Percentiles rank a stretch among this genome's conserved stretches.
Evolutionary conservation across 208 protist genomes (phyloP).

Genomic region (Balamuthia mandrillaris): DNA sequence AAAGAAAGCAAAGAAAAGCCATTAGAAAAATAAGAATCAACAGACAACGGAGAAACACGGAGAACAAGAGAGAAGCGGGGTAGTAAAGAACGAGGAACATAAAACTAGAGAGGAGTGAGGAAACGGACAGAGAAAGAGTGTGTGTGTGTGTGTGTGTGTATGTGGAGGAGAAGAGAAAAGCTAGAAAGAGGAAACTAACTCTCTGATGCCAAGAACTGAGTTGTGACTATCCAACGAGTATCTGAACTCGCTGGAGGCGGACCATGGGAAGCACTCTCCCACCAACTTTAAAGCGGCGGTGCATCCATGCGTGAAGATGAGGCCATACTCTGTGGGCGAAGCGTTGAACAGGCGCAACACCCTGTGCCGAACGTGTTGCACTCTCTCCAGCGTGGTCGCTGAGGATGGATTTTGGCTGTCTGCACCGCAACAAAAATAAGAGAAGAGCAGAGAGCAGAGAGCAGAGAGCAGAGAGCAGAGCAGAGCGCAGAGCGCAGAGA

Average conservation of each 20-base stretch:
- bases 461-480: neutral
- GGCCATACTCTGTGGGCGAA: constrained; percentile 60
- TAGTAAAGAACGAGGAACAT: neutral
- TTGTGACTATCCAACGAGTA: constrained; percentile 71
- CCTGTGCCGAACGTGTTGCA: constrained; percentile 43
- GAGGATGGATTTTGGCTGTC: constrained; percentile 46
- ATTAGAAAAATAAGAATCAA: too few species aligned
- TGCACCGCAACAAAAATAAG: neutral
- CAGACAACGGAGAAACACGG: too few species aligned
- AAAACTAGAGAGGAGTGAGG: neutral
- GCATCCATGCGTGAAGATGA: constrained; percentile 79
- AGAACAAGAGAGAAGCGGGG: too few species aligned
- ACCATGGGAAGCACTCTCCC: constrained; percentile 75
- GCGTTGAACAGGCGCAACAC: constrained; percentile 73
- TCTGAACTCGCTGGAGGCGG: constrained; percentile 39
- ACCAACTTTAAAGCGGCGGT: constrained; percentile 69
- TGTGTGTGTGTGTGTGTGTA: too few species aligned
- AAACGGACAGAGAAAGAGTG: neutral
- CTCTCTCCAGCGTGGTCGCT: neutral
- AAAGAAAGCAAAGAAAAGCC: too few species aligned
- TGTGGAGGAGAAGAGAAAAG: too few species aligned
- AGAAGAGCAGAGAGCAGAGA: neutral
- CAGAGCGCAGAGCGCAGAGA: too few species aligned
- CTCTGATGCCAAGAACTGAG: constrained; percentile 77
- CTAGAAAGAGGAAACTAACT: too few species aligned